Percentiles rank a stretch among this genome's conserved stretches.
Conservation (phyloP, 1,139 yeast species). For the Debaryomyces sp. region DNA sequence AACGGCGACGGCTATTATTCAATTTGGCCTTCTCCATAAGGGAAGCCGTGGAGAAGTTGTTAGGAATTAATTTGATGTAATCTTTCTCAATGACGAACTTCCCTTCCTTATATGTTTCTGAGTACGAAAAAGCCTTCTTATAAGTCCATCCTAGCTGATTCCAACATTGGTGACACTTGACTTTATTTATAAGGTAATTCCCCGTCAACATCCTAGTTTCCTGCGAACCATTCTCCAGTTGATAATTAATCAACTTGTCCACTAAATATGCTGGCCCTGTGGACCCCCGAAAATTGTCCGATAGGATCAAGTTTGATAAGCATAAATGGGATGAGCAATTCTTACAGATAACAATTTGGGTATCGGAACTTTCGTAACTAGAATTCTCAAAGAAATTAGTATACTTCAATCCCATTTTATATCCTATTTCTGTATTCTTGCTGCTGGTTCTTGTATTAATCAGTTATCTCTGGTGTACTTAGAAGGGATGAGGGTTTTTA, state of each 20-base stretch:
- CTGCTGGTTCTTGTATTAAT: not conserved
- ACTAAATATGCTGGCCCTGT: conserved; percentile 58
- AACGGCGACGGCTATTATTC: conserved; percentile 28
- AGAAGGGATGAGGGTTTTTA: conserved; percentile 4
- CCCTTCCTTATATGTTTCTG: conserved; percentile 76
- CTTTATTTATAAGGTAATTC: conserved; percentile 60
- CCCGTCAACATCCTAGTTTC: conserved; percentile 71
- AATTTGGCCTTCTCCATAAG: conserved; percentile 32
- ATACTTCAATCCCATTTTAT: conserved; percentile 39
- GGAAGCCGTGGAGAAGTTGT: conserved; percentile 28
- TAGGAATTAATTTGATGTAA: conserved; percentile 26
- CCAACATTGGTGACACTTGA: conserved; percentile 68
- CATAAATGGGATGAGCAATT: conserved; percentile 59
- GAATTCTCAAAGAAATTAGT: conserved; percentile 42
- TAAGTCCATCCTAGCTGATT: conserved; percentile 78
- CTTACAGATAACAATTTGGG: conserved; percentile 51
- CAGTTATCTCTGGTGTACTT: not conserved
- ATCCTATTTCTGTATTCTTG: not conserved
- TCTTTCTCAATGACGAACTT: conserved; percentile 70
- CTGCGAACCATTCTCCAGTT: conserved; percentile 31
- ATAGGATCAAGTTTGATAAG: conserved; percentile 45
- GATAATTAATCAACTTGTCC: conserved; percentile 48
- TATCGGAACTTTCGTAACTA: conserved; percentile 35
- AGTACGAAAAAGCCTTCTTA: conserved; percentile 54
- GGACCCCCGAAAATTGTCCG: conserved; percentile 54